Conservation (phyloP, 257 asterid species). For the Solanum dulcamara region DNA sequence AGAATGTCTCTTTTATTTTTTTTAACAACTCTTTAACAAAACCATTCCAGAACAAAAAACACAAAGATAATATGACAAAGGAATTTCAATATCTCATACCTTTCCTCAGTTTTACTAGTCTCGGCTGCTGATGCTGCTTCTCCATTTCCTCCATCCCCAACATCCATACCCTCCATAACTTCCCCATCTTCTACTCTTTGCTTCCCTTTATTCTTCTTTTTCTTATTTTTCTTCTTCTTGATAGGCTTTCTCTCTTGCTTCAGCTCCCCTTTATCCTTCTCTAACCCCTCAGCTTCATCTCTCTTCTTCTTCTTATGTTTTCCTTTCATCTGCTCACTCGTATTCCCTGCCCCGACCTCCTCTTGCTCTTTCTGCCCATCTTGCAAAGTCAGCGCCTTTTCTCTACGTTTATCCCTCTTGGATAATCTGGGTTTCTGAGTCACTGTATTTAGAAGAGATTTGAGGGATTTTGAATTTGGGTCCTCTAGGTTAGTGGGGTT, state of each 20-base stretch:
- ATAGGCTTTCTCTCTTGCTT: constrained; percentile 17
- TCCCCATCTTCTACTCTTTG: neutral
- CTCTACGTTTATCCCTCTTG: constrained; percentile 50
- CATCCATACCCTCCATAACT: constrained; percentile 5
- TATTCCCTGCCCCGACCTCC: constrained; percentile 8
- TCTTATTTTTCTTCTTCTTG: constrained; percentile 20
- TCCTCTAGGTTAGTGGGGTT: neutral
- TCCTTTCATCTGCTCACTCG: constrained; percentile 16
- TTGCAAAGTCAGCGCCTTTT: constrained; percentile 12
- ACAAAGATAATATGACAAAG: neutral
- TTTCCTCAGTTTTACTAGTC: constrained; percentile 12
- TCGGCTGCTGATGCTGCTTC: constrained; percentile 1
- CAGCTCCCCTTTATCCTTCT: constrained; percentile 10
- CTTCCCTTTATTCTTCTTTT: constrained; percentile 6
- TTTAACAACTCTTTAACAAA: neutral
- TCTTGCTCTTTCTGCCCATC: constrained; percentile 10
- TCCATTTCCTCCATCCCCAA: constrained; percentile 10
- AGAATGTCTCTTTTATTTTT: too few species aligned
- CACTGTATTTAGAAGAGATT: constrained; percentile 1
- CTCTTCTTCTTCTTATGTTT: constrained; percentile 27
- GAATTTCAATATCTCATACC: constrained; percentile 14
- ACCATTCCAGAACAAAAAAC: neutral
- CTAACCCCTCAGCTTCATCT: constrained; percentile 22
- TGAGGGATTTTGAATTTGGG: constrained; percentile 5
- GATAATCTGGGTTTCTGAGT: constrained; percentile 26